Evolutionary conservation across 2,329 filamentous ascomycete genomes (phyloP).

Genomic region (Phyllosticta citribraziliensis): DNA sequence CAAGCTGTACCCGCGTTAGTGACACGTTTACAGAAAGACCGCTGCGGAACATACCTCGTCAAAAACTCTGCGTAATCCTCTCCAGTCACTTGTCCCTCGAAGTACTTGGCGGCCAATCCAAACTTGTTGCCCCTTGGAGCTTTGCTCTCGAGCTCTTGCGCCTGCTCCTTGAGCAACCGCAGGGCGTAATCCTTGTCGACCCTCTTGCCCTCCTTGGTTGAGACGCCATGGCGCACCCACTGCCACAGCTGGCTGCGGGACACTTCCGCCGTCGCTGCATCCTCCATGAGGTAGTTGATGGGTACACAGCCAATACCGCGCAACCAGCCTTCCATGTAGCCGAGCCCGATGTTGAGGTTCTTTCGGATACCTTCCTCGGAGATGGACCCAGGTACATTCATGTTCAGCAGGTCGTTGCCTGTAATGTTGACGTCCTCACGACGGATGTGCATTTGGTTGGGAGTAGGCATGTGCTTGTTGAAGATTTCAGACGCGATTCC

Average conservation of each 20-base stretch:
- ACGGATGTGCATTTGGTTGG: constrained; percentile 88
- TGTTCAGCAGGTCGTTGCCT: constrained; percentile 88
- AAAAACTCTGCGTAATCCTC: constrained; percentile 98
- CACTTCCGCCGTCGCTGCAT: constrained; percentile 93
- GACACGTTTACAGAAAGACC: constrained; percentile 8
- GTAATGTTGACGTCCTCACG: constrained; percentile 82
- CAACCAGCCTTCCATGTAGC: constrained; percentile 98
- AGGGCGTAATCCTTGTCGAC: constrained; percentile 89
- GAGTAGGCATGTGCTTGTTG: constrained; percentile 97
- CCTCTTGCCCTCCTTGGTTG: constrained; percentile 78
- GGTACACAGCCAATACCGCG: constrained; percentile 91
- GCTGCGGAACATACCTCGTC: constrained; percentile 54
- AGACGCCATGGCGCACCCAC: constrained; percentile 68
- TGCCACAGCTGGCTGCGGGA: constrained; percentile 94
- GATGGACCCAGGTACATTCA: constrained; percentile 88
- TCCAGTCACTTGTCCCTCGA: constrained; percentile 83
- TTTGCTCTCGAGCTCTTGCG: constrained; percentile 62
- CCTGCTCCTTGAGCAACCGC: constrained; percentile 75
- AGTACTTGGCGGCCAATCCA: constrained; percentile 84
- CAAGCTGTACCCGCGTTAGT: constrained; percentile 43
- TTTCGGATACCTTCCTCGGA: constrained; percentile 94
- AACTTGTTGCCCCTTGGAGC: constrained; percentile 85
- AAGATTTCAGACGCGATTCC: constrained; percentile 84
- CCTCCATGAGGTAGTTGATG: constrained; percentile 98
- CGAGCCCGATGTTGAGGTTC: constrained; percentile 92